phyloP scores from a whole-genome alignment of 108 stramenopile species.

The Fistulifera solaris region DNA sequence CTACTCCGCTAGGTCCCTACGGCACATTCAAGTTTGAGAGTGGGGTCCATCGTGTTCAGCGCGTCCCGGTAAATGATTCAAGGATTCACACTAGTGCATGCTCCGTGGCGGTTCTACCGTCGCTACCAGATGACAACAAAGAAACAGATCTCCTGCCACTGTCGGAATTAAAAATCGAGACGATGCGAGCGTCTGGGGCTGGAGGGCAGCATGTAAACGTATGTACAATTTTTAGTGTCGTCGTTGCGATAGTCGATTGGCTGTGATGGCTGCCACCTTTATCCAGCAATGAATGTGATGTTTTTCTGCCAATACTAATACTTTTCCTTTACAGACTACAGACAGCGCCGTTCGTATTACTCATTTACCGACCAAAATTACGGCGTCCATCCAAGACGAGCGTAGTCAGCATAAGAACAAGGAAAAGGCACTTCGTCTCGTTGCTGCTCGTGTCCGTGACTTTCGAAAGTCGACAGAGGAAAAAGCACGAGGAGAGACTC shows the following conservation, averaged over 20 bases:
- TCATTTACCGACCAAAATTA: slow-evolving; percentile 94
- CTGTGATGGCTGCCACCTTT: not conserved
- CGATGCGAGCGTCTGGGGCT: slow-evolving; percentile 81
- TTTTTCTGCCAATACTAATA: too few species aligned
- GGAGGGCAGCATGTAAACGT: slow-evolving; percentile 20
- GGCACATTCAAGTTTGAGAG: slow-evolving; percentile 87
- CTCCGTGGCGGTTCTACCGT: slow-evolving; percentile 88
- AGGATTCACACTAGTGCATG: slow-evolving; percentile 93
- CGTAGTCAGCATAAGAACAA: slow-evolving; percentile 95
- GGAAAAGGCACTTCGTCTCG: slow-evolving; percentile 84
- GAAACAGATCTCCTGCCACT: slow-evolving; percentile 34
- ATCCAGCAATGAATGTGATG: slow-evolving; percentile 23
- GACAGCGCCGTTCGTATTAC: slow-evolving; percentile 97
- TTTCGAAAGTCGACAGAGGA: slow-evolving; percentile 38
- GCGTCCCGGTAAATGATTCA: slow-evolving; percentile 90
- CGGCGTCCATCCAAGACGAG: slow-evolving; percentile 95
- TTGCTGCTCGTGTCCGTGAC: slow-evolving; percentile 77
- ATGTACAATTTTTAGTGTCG: not conserved
- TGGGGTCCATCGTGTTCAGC: slow-evolving; percentile 97
- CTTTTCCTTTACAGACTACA: too few species aligned
- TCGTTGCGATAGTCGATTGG: not conserved
- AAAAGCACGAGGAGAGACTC: slow-evolving; percentile 39
- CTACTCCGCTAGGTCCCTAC: slow-evolving; percentile 58
- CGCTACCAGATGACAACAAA: slow-evolving; percentile 29
- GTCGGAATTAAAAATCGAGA: slow-evolving; percentile 80